Percentiles rank a stretch among this genome's conserved stretches.
These are phyloP conservation scores for Coemansia furcata DNA, from an alignment of 192 early-diverging fungal species.

Conservation along the genomic window DNA sequence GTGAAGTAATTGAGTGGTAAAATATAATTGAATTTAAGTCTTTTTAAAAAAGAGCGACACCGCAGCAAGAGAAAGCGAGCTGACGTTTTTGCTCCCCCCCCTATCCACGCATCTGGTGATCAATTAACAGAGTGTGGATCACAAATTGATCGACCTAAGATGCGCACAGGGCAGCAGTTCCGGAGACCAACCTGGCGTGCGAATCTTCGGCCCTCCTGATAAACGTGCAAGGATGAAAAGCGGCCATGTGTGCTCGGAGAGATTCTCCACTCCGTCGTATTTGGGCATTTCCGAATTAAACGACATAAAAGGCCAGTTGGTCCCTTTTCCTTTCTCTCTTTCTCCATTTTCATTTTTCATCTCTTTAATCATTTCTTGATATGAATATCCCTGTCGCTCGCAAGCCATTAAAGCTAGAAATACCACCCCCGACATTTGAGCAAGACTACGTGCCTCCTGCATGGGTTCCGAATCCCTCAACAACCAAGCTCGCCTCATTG, in stretches of 20 bases:
- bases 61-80: neutral
- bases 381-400: neutral
- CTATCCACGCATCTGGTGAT: neutral
- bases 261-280: neutral
- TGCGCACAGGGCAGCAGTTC: neutral
- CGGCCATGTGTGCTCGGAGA: neutral
- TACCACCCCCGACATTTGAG: conserved; percentile 6
- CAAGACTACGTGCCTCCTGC: neutral
- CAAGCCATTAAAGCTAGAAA: conserved; percentile 10
- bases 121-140: neutral
- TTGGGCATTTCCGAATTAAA: neutral
- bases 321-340: neutral
- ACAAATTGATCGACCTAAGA: neutral
- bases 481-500: conserved; percentile 32
- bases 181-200: too few species aligned
- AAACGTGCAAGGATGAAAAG: neutral
- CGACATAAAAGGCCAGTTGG: neutral
- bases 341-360: neutral
- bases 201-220: neutral
- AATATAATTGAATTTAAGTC: neutral
- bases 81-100: neutral
- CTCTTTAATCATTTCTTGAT: neutral
- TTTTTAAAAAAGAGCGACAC: neutral
- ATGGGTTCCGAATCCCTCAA: conserved; percentile 39
- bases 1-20: neutral